Percentiles rank a stretch among this genome's conserved stretches.
phyloP scores from a whole-genome alignment of 164 flowering plant species.

The Piper longum region DNA sequence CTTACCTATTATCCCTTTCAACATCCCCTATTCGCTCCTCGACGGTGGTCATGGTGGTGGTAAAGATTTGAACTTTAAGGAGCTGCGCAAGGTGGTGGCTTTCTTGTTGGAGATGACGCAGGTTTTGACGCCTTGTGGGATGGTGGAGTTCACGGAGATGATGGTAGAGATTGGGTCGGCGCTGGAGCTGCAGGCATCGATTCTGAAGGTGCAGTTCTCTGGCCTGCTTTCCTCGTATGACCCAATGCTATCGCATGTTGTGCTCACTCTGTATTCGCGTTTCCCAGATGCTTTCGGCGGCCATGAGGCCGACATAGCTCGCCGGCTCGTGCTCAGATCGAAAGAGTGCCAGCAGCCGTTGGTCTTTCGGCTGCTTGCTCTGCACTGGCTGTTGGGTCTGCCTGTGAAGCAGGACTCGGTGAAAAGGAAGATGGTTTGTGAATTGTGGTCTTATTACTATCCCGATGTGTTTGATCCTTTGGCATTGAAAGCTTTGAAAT shows the following conservation, averaged over 20 bases:
- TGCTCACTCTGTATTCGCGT: constrained; percentile 49
- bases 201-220: constrained; percentile 90
- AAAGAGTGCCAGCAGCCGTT: constrained; percentile 49
- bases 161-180: constrained; percentile 44
- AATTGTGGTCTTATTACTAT: constrained; percentile 37
- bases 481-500: constrained; percentile 68
- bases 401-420: constrained; percentile 16
- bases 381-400: constrained; percentile 76
- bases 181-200: constrained; percentile 70
- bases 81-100: constrained; percentile 62
- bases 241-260: constrained; percentile 71
- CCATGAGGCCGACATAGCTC: constrained; percentile 57
- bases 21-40: constrained; percentile 35
- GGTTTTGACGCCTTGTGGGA: constrained; percentile 57
- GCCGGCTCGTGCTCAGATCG: constrained; percentile 48
- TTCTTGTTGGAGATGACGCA: constrained; percentile 72
- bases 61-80: constrained; percentile 40
- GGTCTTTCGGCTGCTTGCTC: constrained; percentile 63
- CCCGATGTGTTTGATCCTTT: constrained; percentile 79
- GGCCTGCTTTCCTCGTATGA: constrained; percentile 76
- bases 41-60: constrained; percentile 10
- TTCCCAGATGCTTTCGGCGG: constrained; percentile 70
- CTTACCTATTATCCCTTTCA: constrained; percentile 69
- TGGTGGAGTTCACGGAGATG: constrained; percentile 65
- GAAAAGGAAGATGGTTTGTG: constrained; percentile 21